Evolutionary conservation across 306 rosid genomes (phyloP).

Genomic region (Rubus idaeus): DNA sequence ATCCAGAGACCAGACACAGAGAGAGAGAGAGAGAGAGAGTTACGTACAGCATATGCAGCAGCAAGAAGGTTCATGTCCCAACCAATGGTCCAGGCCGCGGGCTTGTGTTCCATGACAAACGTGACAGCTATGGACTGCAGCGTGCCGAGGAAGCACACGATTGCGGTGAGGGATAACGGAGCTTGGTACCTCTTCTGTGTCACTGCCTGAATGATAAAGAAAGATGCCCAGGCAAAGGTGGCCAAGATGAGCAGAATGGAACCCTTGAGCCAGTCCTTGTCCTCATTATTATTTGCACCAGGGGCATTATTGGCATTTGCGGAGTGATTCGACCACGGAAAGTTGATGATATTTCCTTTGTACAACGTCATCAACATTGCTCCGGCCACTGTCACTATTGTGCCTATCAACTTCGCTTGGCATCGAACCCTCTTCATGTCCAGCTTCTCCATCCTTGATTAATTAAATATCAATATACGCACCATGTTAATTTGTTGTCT

Average conservation of each 20-base stretch:
- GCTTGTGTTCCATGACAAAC: slow-evolving; percentile 59
- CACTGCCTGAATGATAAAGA: slow-evolving; percentile 49
- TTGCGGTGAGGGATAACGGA: slow-evolving; percentile 68
- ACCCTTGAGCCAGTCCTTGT: slow-evolving; percentile 67
- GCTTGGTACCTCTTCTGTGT: not conserved
- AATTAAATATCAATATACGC: not conserved
- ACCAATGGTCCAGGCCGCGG: slow-evolving; percentile 80
- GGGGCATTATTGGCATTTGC: slow-evolving; percentile 15
- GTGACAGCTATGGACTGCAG: slow-evolving; percentile 68
- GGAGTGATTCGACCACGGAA: not conserved
- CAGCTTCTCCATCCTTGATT: slow-evolving; percentile 75
- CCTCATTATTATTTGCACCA: slow-evolving; percentile 31
- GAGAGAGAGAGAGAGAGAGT: not conserved
- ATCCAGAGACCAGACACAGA: too few species aligned
- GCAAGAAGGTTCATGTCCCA: slow-evolving; percentile 90
- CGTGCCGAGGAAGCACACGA: slow-evolving; percentile 75
- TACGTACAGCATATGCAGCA: slow-evolving; percentile 77
- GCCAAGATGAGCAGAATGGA: slow-evolving; percentile 71
- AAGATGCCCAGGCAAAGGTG: slow-evolving; percentile 79
- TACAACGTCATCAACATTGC: slow-evolving; percentile 88
- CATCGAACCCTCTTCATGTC: slow-evolving; percentile 67
- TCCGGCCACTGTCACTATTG: slow-evolving; percentile 74
- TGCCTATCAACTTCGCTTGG: slow-evolving; percentile 80
- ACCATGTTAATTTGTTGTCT: not conserved
- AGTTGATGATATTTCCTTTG: slow-evolving; percentile 42